Evolutionary conservation across 2,329 filamentous ascomycete species (phyloP).

Genomic region (Aspergillus chevalieri): DNA sequence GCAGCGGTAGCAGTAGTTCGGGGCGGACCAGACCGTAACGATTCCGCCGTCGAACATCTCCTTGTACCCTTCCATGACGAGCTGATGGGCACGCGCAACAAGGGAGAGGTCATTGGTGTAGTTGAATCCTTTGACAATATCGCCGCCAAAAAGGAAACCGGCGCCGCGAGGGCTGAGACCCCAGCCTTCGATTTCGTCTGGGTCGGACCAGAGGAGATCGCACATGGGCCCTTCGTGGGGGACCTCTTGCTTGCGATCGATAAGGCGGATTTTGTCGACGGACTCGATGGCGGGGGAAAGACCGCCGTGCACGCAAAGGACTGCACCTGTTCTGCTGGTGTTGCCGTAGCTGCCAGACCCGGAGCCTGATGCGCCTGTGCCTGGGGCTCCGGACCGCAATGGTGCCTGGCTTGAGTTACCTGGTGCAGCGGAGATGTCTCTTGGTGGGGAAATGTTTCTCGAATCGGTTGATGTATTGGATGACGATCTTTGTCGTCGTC

Average conservation of each 20-base stretch:
- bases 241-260: constrained; percentile 96
- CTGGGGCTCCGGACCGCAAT: constrained; percentile 63
- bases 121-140: constrained; percentile 98
- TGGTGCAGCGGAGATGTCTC: constrained; percentile 39
- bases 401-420: constrained; percentile 31
- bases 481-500: constrained; percentile 25
- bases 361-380: constrained; percentile 69
- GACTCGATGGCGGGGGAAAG: constrained; percentile 85
- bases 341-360: constrained; percentile 46
- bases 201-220: constrained; percentile 95
- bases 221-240: constrained; percentile 98
- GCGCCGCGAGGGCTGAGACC: constrained; percentile 91
- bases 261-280: constrained; percentile 88
- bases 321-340: constrained; percentile 63
- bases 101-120: constrained; percentile 97
- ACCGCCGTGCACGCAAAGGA: constrained; percentile 93
- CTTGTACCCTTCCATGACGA: constrained; percentile 99
- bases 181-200: constrained; percentile 98
- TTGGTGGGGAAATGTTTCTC: constrained; percentile 33
- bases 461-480: constrained; percentile 31
- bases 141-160: constrained; percentile 91
- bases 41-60: constrained; percentile 97
- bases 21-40: constrained; percentile 95
- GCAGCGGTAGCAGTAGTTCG: constrained; percentile 95
- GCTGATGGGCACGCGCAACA: constrained; percentile 91